These are phyloP conservation scores for Cryptosporidium baileyi DNA, from an alignment of 169 alveolate genomes.

Conservation along the genomic window DNA sequence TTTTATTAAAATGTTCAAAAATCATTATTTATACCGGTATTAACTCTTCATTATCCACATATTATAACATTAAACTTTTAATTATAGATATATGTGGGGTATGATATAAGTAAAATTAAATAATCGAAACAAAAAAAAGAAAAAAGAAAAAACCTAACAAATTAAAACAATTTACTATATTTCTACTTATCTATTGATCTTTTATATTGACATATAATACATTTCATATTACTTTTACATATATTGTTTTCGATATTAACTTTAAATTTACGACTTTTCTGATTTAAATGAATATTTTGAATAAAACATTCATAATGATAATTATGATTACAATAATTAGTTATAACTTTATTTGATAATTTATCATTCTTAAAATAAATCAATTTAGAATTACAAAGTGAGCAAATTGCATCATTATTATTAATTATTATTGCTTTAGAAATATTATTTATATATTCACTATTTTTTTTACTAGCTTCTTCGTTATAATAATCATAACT, in stretches of 20 bases:
- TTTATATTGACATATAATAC: slow-evolving; percentile 30
- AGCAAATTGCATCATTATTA: slow-evolving; percentile 1
- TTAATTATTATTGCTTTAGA: background rate
- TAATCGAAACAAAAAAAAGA: too few relatives aligned
- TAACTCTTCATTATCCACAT: too few relatives aligned
- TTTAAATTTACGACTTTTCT: slow-evolving; percentile 22
- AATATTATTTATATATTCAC: background rate
- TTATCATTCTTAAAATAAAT: background rate
- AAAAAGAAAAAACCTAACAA: too few relatives aligned
- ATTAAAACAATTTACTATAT: too few relatives aligned
- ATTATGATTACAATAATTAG: slow-evolving; percentile 21
- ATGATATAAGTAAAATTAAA: too few relatives aligned
- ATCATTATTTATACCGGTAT: too few relatives aligned
- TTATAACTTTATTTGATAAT: slow-evolving; percentile 14
- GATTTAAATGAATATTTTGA: background rate
- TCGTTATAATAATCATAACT: background rate
- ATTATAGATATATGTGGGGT: too few relatives aligned
- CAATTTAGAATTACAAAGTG: slow-evolving; percentile 29
- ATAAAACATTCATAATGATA: slow-evolving; percentile 38
- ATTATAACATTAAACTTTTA: too few relatives aligned
- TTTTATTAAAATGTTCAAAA: too few relatives aligned
- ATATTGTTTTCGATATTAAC: background rate
- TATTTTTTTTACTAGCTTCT: background rate
- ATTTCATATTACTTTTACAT: slow-evolving; percentile 1
- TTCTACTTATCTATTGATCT: background rate